phyloP scores from a whole-genome alignment of 345 rosid genomes.

The Eutrema japonicum region DNA sequence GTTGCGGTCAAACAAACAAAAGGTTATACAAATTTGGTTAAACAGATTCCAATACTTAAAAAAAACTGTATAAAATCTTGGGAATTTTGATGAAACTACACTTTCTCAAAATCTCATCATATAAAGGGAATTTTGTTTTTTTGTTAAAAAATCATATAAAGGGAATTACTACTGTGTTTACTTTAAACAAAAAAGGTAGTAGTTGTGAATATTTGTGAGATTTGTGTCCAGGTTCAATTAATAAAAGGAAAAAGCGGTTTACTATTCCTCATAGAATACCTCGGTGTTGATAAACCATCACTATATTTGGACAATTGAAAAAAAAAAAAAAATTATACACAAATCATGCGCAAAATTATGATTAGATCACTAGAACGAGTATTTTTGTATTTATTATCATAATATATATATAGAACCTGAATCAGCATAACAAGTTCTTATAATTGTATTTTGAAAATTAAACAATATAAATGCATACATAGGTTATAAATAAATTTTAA shows the following conservation, averaged over 20 bases:
- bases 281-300: neutral
- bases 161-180: neutral
- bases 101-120: neutral
- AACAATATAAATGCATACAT: too few species aligned
- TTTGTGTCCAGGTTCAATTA: slow-evolving; percentile 17
- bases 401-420: too few species aligned
- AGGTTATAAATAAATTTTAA: too few species aligned
- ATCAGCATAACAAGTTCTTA: too few species aligned
- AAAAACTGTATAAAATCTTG: neutral
- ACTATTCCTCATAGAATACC: neutral
- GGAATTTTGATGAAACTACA: neutral
- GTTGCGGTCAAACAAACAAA: neutral
- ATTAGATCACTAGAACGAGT: too few species aligned
- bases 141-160: too few species aligned
- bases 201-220: slow-evolving; percentile 2
- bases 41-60: neutral
- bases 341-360: neutral
- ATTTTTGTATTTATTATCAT: too few species aligned
- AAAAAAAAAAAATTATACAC: neutral
- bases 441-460: too few species aligned
- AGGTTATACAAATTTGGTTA: neutral
- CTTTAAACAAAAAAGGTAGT: neutral
- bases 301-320: neutral
- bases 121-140: neutral
- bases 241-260: neutral